Conservation (phyloP, 805 yeast species). For the Lachancea nothofagi region DNA sequence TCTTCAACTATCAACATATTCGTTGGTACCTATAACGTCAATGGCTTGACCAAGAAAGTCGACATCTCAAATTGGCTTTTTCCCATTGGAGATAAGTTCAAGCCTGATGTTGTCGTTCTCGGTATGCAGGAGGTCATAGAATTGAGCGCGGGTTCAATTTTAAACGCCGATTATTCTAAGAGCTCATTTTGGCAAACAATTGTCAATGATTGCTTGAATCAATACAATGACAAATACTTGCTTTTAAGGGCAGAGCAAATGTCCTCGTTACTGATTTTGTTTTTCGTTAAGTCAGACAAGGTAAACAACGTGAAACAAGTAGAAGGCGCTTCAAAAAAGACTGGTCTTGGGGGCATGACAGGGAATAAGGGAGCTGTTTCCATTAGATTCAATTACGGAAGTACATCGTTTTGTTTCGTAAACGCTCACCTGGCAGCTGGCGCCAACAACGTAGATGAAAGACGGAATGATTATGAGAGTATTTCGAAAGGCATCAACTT, state of each 20-base stretch:
- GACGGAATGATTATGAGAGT: slow-evolving; percentile 77
- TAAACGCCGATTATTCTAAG: slow-evolving; percentile 77
- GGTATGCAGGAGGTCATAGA: slow-evolving; percentile 96
- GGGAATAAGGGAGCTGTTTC: slow-evolving; percentile 98
- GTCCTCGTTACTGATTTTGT: slow-evolving; percentile 59
- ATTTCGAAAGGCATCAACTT: slow-evolving; percentile 73
- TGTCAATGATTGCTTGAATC: slow-evolving; percentile 58
- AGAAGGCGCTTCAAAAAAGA: slow-evolving; percentile 90
- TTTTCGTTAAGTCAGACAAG: slow-evolving; percentile 52
- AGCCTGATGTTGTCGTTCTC: slow-evolving; percentile 79
- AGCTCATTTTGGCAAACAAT: slow-evolving; percentile 73
- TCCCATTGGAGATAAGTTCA: slow-evolving; percentile 53
- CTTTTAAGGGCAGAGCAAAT: slow-evolving; percentile 69
- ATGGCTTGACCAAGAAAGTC: slow-evolving; percentile 55
- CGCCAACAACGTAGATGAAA: slow-evolving; percentile 67
- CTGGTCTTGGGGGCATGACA: slow-evolving; percentile 94
- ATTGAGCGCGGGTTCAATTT: slow-evolving; percentile 82
- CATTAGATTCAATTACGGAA: slow-evolving; percentile 76
- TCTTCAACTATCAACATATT: slow-evolving; percentile 56
- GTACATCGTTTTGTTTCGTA: slow-evolving; percentile 74
- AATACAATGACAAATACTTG: slow-evolving; percentile 48
- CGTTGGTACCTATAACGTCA: slow-evolving; percentile 83
- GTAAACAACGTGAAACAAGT: slow-evolving; percentile 64
- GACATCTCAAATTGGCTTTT: slow-evolving; percentile 76
- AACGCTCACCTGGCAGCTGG: slow-evolving; percentile 97